Conservation (phyloP, 192 early-diverging fungal genomes). For the Coemansia biformis region DNA sequence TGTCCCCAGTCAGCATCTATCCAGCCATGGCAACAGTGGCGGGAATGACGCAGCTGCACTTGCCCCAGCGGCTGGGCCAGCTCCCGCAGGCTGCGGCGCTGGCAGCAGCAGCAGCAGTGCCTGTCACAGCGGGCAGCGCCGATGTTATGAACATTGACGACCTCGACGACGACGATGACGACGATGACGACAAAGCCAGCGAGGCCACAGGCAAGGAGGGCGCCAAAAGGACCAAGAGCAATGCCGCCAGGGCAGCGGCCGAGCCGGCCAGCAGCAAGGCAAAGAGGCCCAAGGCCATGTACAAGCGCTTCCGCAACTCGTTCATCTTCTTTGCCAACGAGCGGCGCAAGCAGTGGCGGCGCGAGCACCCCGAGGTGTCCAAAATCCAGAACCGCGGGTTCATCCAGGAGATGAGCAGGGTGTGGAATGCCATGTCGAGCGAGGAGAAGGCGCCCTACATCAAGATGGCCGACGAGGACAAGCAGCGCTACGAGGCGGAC, state of each 20-base stretch:
- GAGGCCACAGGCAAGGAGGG: constrained; percentile 1
- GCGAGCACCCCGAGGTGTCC: constrained; percentile 23
- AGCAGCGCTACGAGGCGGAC: constrained; percentile 42
- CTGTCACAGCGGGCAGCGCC: not conserved
- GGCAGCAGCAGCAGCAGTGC: too few relatives aligned
- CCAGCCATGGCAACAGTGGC: constrained; percentile 3
- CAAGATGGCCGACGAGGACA: constrained; percentile 46
- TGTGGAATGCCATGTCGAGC: constrained; percentile 35
- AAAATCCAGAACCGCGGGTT: constrained; percentile 46
- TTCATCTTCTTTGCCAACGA: constrained; percentile 52
- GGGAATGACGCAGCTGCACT: constrained; percentile 9
- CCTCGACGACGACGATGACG: constrained; percentile 22
- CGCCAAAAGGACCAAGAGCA: constrained; percentile 3
- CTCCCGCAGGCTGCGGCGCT: not conserved
- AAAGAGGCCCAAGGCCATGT: constrained; percentile 17
- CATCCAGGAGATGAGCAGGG: constrained; percentile 46
- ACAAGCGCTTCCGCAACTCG: constrained; percentile 50
- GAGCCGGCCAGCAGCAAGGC: constrained; percentile 4
- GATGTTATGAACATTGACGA: constrained; percentile 7
- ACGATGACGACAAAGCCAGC: constrained; percentile 9
- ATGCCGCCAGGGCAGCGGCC: not conserved
- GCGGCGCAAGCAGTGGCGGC: constrained; percentile 34
- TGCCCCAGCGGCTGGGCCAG: too few relatives aligned
- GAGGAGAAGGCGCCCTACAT: constrained; percentile 38
- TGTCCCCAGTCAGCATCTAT: constrained; percentile 17